Evolutionary conservation across 208 protist species (phyloP), one percentile per base, ranked within the genome.

Genomic region (Crithidia sp.): DNA sequence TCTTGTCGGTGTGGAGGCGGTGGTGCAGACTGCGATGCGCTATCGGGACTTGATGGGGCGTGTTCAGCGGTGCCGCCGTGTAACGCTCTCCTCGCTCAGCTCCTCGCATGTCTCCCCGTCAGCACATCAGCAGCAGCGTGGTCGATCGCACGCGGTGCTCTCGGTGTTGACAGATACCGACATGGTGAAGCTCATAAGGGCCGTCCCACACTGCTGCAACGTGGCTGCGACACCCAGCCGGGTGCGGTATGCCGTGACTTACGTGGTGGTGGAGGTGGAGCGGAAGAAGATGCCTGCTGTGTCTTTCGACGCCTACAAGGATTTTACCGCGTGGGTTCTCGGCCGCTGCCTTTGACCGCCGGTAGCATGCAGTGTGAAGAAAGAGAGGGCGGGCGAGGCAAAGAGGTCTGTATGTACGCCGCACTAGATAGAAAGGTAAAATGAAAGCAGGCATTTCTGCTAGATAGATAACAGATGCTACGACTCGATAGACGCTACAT

Each of bases 311-410:
- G 67, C 77, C 66, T 74, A 82, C 45, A 70, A 59, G 40, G 70
- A 76, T 9, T 83, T 92, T 43, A 68, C 81, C 43, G 66, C 62
- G 47, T 89, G 87, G 87, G 14, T 92, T 10, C 60, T 89, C n/a
- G 56, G 74, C 28, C 83, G 72, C 67, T 79, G 55, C 44, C n/a
- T 52, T 19, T 79, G 41, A 63, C 28, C 28, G 28, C 28, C 28
- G 28, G 28, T 28, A 28, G 28, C 28, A 28, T 28, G 28, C 28
- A 28, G 28, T 28, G 28, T 28, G 28, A 28, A 28, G 28, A 28
- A 28, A 28, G 28, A 28, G 28, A 1, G 28, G 28, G 28, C 28
- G 28, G 28, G 1, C 28, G 28, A 28, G 28, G 1, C 0, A 28
- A 28, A 28, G 28, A 28, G 28, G 28, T 28, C 28, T 28, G 28